Evolutionary conservation across 2,329 filamentous ascomycete species (phyloP).

Genomic region (Harringtonia aguacate): DNA sequence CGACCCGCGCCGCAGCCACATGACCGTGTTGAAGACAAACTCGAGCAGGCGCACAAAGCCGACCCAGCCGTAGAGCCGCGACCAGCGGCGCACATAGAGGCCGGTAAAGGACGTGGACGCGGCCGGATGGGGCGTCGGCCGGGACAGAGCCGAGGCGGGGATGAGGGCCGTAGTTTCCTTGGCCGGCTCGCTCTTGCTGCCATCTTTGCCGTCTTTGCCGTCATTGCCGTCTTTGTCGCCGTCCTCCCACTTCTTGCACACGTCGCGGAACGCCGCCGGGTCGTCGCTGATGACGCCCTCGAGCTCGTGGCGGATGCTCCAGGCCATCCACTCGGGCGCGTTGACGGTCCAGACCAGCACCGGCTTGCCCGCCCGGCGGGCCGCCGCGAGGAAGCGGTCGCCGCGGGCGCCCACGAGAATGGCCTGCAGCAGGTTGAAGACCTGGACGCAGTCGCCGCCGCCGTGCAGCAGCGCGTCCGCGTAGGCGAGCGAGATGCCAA

Average conservation of each 20-base stretch:
- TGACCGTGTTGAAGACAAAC: conserved; percentile 2
- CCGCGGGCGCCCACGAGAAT: conserved; percentile 60
- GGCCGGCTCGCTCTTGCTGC: background rate
- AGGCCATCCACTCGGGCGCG: conserved; percentile 66
- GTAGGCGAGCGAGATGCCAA: conserved; percentile 55
- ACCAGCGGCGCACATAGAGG: conserved; percentile 11
- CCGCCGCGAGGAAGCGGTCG: conserved; percentile 51
- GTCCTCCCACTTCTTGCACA: conserved; percentile 30
- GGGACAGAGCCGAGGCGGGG: background rate
- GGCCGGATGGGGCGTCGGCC: conserved; percentile 4
- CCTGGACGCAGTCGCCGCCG: conserved; percentile 49
- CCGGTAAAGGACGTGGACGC: conserved; percentile 3
- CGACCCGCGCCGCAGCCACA: conserved; percentile 6
- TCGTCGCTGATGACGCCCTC: conserved; percentile 86
- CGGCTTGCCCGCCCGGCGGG: conserved; percentile 41
- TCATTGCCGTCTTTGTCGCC: background rate
- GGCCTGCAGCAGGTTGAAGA: conserved; percentile 68
- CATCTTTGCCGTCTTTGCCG: too few relatives aligned
- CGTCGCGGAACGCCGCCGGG: conserved; percentile 54
- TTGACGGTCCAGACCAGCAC: conserved; percentile 87
- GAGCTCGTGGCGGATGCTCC: conserved; percentile 54
- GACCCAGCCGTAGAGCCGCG: conserved; percentile 6
- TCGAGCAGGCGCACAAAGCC: conserved; percentile 6
- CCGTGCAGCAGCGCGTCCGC: conserved; percentile 57
- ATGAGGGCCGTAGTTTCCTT: background rate